Evolutionary conservation across 192 early-diverging fungal genomes (phyloP), one percentile per base, ranked within the genome.

Genomic region (Coemansia sp.): DNA sequence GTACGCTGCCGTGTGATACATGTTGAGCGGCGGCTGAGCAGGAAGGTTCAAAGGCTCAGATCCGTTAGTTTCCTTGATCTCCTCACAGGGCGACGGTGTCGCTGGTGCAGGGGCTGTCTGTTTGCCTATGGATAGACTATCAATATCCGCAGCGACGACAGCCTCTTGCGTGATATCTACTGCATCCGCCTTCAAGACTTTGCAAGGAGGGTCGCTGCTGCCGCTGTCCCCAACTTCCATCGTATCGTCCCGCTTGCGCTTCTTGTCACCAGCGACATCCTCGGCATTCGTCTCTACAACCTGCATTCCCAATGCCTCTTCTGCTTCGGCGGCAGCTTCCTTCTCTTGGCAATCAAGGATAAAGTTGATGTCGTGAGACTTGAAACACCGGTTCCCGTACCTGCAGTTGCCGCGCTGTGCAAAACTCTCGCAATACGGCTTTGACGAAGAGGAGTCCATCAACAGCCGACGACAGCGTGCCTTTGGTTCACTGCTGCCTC

Each of bases 1-100:
- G 85, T 93, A 97, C 67, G 92, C 91, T 3, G 97, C 96, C 1
- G 93, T 93, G 72, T 98, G 96, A 66, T 92, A 93, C 41, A 84
- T 89, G 79, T 89, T 80, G 43, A 59, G 41, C 69, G 24, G 66
- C n/a, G 49, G 34, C 36, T 24, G 15, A 33, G 46, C 61, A 38
- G 70, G 31, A 60, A 33, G 29, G 31, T 8, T 18, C 15, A 60
- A 46, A 54, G 66, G 1, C 43, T 67, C 55, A 18, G 55, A 24
- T 57, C 78, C 24, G 73, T 57, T 41, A 41, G 46, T 36, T 36
- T 55, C 36, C 27, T 70, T 38, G 24, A 11, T 40, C 29, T 16
- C 43, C 4, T 27, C 61, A 27, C 12, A 20, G 10, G 18, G 33
- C 57, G 57, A 29, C 31, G 31, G 31, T 16, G 57, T 5, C 22